Base-by-base conservation (phyloP, 2,329 filamentous ascomycete genomes). In the Colletotrichum euphorbiae region DNA sequence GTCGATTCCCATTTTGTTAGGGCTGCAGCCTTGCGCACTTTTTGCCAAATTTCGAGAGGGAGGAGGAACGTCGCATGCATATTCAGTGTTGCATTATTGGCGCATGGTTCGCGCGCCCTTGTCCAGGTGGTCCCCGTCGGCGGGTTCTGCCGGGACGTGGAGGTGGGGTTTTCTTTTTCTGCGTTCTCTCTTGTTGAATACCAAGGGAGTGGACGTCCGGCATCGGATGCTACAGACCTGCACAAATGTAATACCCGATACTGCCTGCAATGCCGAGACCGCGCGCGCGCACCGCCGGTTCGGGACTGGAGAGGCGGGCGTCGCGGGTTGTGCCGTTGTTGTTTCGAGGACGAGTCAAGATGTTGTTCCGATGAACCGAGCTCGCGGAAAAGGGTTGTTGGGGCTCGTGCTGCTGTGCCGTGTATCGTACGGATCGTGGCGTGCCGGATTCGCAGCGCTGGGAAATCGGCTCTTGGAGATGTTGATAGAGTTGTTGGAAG, bases 71-170 rank as follows among this genome's bases (percentile, higher is more conserved):
- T 40, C 40, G 31, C 56, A 50, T 59, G 52, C 52, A 33, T 36
- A n/a, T 55, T 17, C 52, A 15, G 15, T 56, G 56, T 43, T 59
- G 56, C 56, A 43, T 48, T 59, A 59, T 48, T 59, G 48, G 31
- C 15, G 56, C 28, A 28, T 13, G 17, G 43, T 38, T 38, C 36
- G 36, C 36, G 6, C 36, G 36, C 24, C 24, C 24, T 28, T 8
- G 28, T 28, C 28, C 28, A 13, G 36, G 3, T 5, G 3, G 4
- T 4, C 43, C 56, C 31, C 13, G n/a, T 36, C 56, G 19, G 56
- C 45, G 56, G 56, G 43, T 59, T 59, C 31, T 38, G 43, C 56
- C 56, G 56, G 56, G 19, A 59, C 17, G 56, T 46, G 55, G 42
- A 58, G 40, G 56, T 48, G 56, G 56, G 21, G n/a, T 17, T 21